Evolutionary conservation across 176 grass and related monocot genomes (phyloP).

Genomic region (Oryza longistaminata): DNA sequence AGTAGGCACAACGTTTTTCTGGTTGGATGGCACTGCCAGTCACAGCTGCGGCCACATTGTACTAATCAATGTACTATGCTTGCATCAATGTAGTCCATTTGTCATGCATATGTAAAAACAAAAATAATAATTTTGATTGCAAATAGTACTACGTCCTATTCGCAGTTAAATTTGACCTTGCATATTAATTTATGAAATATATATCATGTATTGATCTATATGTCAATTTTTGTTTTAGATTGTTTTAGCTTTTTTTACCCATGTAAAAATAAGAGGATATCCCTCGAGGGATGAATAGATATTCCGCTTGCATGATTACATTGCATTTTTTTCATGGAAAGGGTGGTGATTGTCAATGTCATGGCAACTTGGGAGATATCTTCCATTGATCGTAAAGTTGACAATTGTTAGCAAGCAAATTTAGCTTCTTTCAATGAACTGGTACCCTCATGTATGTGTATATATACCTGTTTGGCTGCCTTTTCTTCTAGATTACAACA

Average conservation of each 20-base stretch:
- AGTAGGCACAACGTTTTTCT: background rate
- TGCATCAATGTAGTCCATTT: background rate
- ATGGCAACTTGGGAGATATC: slow-evolving; percentile 26
- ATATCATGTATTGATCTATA: too few species aligned
- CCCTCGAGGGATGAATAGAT: too few species aligned
- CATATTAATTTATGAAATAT: too few species aligned
- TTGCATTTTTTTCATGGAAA: background rate
- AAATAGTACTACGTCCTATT: too few species aligned
- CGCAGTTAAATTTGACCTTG: too few species aligned
- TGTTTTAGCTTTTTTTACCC: too few species aligned
- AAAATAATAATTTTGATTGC: too few species aligned
- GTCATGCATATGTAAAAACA: background rate
- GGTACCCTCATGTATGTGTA: background rate
- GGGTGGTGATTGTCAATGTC: slow-evolving; percentile 1
- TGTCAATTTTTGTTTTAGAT: too few species aligned
- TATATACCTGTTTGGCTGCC: background rate
- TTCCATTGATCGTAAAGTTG: slow-evolving; percentile 16
- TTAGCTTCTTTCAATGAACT: slow-evolving; percentile 11
- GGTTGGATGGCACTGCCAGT: background rate
- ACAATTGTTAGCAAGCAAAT: slow-evolving; percentile 7
- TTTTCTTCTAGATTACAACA: background rate
- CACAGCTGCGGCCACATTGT: background rate
- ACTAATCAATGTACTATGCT: background rate
- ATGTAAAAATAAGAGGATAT: too few species aligned
- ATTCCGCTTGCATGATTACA: background rate